These are phyloP conservation scores for Ceratorhiza oryzae-sativae DNA, from an alignment of 1,284 basidiomycete genomes.

Conservation along the genomic window DNA sequence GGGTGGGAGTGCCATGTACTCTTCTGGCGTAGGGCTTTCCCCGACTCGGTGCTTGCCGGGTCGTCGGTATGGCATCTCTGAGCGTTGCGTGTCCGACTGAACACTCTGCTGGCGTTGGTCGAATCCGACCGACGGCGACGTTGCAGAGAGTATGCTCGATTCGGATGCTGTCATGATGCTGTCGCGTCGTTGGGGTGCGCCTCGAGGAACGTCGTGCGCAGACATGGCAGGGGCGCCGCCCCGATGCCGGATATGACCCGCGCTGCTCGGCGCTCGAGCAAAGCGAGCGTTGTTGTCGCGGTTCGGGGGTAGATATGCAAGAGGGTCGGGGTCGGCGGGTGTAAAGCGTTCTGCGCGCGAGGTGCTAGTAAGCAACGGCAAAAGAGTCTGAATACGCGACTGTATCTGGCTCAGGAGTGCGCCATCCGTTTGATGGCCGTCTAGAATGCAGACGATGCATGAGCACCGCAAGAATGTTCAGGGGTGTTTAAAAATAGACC, in stretches of 20 bases:
- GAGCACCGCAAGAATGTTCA: conserved; percentile 18
- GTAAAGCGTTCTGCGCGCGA: conserved; percentile 29
- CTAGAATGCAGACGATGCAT: conserved; percentile 35
- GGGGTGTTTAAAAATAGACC: conserved; percentile 1
- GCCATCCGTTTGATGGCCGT: conserved; percentile 26
- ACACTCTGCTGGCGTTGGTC: conserved; percentile 21
- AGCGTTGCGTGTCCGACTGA: background rate
- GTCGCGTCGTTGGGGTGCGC: conserved; percentile 21
- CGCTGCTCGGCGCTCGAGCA: conserved; percentile 30
- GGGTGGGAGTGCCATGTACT: conserved; percentile 35
- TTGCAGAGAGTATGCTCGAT: conserved; percentile 19
- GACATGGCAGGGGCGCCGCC: conserved; percentile 8
- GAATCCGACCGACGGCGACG: conserved; percentile 6
- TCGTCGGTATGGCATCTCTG: conserved; percentile 12
- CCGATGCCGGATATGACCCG: conserved; percentile 4
- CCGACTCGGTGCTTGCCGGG: conserved; percentile 34
- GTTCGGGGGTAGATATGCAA: background rate
- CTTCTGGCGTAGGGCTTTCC: conserved; percentile 34
- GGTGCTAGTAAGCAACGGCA: conserved; percentile 38
- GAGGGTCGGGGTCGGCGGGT: background rate
- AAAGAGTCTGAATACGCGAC: conserved; percentile 29
- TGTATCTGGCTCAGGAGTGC: conserved; percentile 25
- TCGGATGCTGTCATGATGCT: conserved; percentile 27
- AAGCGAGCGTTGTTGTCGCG: conserved; percentile 32
- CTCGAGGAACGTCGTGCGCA: conserved; percentile 4